phyloP scores from a whole-genome alignment of 257 asterid species.

The Thymus quinquecostatus region DNA sequence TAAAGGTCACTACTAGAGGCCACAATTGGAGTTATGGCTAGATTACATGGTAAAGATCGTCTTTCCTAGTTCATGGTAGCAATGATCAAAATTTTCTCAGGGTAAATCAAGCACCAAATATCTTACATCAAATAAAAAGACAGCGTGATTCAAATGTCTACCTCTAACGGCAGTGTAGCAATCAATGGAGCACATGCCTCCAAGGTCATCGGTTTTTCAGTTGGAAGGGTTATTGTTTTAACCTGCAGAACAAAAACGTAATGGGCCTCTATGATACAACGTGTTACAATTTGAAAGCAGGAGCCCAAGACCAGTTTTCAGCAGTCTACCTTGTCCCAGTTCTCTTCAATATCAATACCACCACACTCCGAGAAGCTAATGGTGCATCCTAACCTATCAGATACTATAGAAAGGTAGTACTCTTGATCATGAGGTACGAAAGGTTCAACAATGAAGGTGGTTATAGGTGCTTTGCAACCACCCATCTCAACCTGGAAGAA shows the following conservation, averaged over 20 bases:
- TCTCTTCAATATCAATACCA: conserved; percentile 94
- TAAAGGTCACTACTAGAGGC: not conserved
- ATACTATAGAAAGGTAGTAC: conserved; percentile 77
- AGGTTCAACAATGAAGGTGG: conserved; percentile 92
- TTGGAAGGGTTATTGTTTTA: conserved; percentile 75
- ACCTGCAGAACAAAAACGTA: conserved; percentile 52
- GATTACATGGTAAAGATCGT: not conserved
- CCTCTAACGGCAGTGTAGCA: conserved; percentile 94
- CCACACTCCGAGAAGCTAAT: conserved; percentile 96
- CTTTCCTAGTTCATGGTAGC: not conserved
- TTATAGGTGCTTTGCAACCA: conserved; percentile 91
- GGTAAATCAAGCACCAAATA: not conserved
- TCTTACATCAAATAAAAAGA: conserved; percentile 17
- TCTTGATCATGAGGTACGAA: conserved; percentile 88
- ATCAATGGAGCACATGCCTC: conserved; percentile 92
- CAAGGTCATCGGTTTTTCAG: conserved; percentile 74
- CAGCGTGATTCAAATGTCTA: conserved; percentile 28
- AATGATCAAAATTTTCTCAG: not conserved
- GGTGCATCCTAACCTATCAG: conserved; percentile 86
- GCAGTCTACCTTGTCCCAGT: conserved; percentile 86
- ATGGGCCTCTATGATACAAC: not conserved
- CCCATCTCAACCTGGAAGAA: conserved; percentile 84
- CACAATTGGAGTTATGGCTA: not conserved
- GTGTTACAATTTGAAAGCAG: conserved; percentile 4
- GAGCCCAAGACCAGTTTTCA: conserved; percentile 18